A percentile compares a stretch with the other conserved stretches of the same genome.
These are phyloP conservation scores for Cystofilobasidium ferigula DNA, from an alignment of 768 basidiomycete genomes.

Conservation along the genomic window DNA sequence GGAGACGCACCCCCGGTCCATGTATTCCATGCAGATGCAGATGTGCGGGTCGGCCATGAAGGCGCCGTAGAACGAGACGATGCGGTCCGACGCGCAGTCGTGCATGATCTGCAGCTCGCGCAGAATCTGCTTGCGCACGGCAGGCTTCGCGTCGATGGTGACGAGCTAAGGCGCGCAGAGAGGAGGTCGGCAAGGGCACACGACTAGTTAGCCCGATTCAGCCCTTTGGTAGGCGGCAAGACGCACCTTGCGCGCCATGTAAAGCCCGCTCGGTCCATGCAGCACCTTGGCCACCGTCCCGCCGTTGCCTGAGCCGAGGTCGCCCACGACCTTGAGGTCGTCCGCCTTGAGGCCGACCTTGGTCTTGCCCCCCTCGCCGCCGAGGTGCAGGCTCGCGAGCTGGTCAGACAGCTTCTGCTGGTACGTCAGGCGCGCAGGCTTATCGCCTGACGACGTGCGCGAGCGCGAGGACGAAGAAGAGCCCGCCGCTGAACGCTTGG, in stretches of 20 bases:
- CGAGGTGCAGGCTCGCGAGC: constrained; percentile 70
- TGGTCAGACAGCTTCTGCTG: constrained; percentile 71
- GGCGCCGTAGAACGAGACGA: constrained; percentile 94
- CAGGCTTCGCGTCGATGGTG: constrained; percentile 89
- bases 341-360: constrained; percentile 72
- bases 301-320: constrained; percentile 91
- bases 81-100: constrained; percentile 83
- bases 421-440: constrained; percentile 22
- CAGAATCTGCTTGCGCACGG: constrained; percentile 92
- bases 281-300: constrained; percentile 95
- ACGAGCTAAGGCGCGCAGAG: constrained; percentile 56
- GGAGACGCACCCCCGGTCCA: constrained; percentile 38
- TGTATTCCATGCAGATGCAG: constrained; percentile 93
- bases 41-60: constrained; percentile 96
- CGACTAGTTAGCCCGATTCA: constrained; percentile 17
- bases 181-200: not conserved
- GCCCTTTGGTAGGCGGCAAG: not conserved
- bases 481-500: constrained; percentile 6
- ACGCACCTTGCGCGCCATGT: constrained; percentile 96
- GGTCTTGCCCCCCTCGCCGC: constrained; percentile 54
- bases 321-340: constrained; percentile 78
- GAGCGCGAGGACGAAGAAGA: constrained; percentile 10
- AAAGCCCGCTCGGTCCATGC: constrained; percentile 75
- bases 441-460: constrained; percentile 8
- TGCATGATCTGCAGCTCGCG: constrained; percentile 99